phyloP scores from a whole-genome alignment of 2,329 filamentous ascomycete species.

The Trichoderma brevicompactum region DNA sequence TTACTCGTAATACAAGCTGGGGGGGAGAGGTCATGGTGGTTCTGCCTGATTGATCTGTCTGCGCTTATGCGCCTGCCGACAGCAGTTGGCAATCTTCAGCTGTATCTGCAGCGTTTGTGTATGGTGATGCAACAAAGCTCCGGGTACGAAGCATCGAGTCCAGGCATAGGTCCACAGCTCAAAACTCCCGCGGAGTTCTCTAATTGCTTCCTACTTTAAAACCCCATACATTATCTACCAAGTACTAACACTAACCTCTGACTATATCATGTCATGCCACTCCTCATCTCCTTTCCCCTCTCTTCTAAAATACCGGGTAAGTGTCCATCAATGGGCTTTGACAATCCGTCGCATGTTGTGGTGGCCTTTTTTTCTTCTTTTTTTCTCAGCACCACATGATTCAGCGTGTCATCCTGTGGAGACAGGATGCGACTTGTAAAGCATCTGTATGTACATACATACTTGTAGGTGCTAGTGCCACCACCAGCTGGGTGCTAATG shows the following conservation, averaged over 20 bases:
- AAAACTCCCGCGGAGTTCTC: too few relatives aligned
- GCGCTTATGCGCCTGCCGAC: conserved; percentile 2
- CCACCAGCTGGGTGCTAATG: neutral
- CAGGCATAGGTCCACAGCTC: neutral
- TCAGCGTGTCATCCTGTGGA: conserved; percentile 7
- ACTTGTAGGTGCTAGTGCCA: neutral
- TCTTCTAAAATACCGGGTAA: neutral
- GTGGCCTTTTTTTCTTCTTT: neutral
- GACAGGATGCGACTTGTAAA: neutral
- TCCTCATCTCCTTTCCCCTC: neutral
- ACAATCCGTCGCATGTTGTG: neutral
- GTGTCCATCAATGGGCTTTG: neutral
- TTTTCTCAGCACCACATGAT: neutral
- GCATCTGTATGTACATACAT: neutral
- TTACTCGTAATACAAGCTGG: neutral
- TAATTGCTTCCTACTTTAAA: too few relatives aligned
- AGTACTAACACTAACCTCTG: too few relatives aligned
- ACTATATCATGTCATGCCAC: conserved; percentile 5
- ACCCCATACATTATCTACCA: too few relatives aligned
- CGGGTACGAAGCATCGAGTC: too few relatives aligned
- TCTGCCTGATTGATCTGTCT: neutral
- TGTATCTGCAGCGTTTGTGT: neutral
- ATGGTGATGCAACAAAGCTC: neutral
- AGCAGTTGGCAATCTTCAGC: neutral
- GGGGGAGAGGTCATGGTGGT: neutral